phyloP scores from a whole-genome alignment of 768 basidiomycete genomes.

The Pleurotus giganteus region DNA sequence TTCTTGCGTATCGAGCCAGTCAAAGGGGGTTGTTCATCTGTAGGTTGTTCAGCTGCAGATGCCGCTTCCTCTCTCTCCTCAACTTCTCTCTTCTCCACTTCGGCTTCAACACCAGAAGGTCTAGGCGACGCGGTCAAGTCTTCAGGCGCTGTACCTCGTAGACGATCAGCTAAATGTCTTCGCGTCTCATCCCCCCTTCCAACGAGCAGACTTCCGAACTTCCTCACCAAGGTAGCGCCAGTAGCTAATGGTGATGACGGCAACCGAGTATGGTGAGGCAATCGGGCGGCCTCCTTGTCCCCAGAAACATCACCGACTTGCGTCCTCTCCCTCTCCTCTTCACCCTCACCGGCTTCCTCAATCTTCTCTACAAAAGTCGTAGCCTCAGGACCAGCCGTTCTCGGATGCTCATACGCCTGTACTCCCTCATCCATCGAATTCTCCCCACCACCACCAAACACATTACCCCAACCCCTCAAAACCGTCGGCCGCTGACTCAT shows the following conservation, averaged over 20 bases:
- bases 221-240: slow-evolving; percentile 72
- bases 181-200: slow-evolving; percentile 43
- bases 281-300: slow-evolving; percentile 25
- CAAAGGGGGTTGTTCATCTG: slow-evolving; percentile 17
- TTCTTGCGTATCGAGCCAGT: slow-evolving; percentile 10
- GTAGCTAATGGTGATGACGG: slow-evolving; percentile 42
- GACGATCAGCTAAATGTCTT: slow-evolving; percentile 35
- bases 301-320: slow-evolving; percentile 20
- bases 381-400: slow-evolving; percentile 67
- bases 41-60: slow-evolving; percentile 10
- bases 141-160: slow-evolving; percentile 50
- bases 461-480: slow-evolving; percentile 54
- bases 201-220: slow-evolving; percentile 70
- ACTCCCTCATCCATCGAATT: slow-evolving; percentile 43
- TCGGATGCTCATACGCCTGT: slow-evolving; percentile 39
- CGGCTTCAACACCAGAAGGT: slow-evolving; percentile 33
- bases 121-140: slow-evolving; percentile 32
- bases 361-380: slow-evolving; percentile 48
- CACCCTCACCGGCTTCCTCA: slow-evolving; percentile 26
- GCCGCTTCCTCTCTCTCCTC: slow-evolving; percentile 24
- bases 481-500: slow-evolving; percentile 70
- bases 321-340: slow-evolving; percentile 30
- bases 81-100: slow-evolving; percentile 28
- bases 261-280: slow-evolving; percentile 7
- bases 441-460: slow-evolving; percentile 52